A percentile compares a stretch with the other conserved stretches of the same genome.
phyloP scores from a whole-genome alignment of 148 eudicot genomes.

The Pharnaceum exiguum region DNA sequence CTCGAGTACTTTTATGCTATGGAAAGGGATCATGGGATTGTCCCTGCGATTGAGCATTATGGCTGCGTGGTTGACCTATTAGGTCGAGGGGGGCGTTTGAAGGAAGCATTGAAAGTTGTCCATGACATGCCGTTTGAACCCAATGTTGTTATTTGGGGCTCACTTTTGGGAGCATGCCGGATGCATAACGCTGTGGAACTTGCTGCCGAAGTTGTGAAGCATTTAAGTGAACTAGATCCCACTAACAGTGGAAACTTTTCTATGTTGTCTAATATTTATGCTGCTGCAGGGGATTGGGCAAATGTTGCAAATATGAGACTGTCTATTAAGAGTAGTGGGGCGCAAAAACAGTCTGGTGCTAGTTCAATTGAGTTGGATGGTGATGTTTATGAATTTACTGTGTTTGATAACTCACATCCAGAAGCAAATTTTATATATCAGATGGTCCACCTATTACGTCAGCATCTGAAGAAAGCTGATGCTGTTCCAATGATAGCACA shows the following conservation, averaged over 20 bases:
- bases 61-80: slow-evolving; percentile 87
- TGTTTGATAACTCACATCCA: slow-evolving; percentile 56
- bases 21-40: slow-evolving; percentile 57
- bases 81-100: slow-evolving; percentile 76
- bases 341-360: slow-evolving; percentile 62
- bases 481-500: slow-evolving; percentile 15
- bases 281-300: slow-evolving; percentile 75
- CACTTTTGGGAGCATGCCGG: slow-evolving; percentile 78
- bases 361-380: slow-evolving; percentile 63
- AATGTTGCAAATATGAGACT: slow-evolving; percentile 54
- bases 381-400: slow-evolving; percentile 67
- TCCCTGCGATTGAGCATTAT: slow-evolving; percentile 73
- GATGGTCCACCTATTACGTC: slow-evolving; percentile 45
- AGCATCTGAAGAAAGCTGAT: slow-evolving; percentile 46
- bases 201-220: slow-evolving; percentile 53
- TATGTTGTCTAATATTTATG: slow-evolving; percentile 74
- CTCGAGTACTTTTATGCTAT: slow-evolving; percentile 54
- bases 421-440: slow-evolving; percentile 45
- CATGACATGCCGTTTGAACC: slow-evolving; percentile 77
- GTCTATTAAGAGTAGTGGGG: slow-evolving; percentile 49
- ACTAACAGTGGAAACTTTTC: slow-evolving; percentile 55
- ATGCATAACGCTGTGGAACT: slow-evolving; percentile 60
- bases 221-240: slow-evolving; percentile 43
- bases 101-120: slow-evolving; percentile 62
- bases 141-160: slow-evolving; percentile 71